Percentiles rank a stretch among this genome's conserved stretches.
These are phyloP conservation scores for Colletotrichum chrysophilum DNA, from an alignment of 2,329 filamentous ascomycete genomes.

Conservation along the genomic window DNA sequence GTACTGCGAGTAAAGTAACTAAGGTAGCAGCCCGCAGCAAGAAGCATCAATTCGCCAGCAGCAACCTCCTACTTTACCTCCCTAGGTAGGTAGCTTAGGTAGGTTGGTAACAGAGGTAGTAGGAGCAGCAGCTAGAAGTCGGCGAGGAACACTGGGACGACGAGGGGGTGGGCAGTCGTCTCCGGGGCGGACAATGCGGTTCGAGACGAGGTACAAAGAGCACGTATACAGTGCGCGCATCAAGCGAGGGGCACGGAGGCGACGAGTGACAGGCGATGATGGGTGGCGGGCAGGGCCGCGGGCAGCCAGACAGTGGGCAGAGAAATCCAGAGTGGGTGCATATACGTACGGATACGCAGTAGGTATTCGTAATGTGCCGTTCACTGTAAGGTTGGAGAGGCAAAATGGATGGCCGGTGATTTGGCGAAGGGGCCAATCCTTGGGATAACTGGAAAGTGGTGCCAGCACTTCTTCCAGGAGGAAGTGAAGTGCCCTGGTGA, in stretches of 20 bases:
- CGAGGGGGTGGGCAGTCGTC: constrained; percentile 11
- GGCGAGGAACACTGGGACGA: neutral
- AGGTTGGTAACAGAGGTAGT: neutral
- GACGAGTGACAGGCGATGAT: neutral
- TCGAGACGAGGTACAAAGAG: neutral
- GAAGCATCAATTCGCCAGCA: neutral
- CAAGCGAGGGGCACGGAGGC: neutral
- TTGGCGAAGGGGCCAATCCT: neutral
- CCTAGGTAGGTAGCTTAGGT: neutral
- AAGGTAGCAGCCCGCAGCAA: neutral
- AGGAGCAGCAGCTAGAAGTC: neutral
- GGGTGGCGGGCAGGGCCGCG: neutral
- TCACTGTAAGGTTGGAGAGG: neutral
- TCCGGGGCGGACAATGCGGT: constrained; percentile 18
- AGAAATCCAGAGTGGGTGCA: neutral
- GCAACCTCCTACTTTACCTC: neutral
- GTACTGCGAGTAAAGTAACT: neutral
- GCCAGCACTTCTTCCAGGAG: neutral
- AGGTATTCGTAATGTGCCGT: neutral
- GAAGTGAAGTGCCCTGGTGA: neutral
- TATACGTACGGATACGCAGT: neutral
- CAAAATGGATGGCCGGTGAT: neutral
- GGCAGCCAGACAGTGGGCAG: neutral
- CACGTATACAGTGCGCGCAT: neutral
- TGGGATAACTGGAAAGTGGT: neutral